These are phyloP conservation scores for Ustilago trichophora DNA, from an alignment of 1,284 basidiomycete species.

Conservation along the genomic window DNA sequence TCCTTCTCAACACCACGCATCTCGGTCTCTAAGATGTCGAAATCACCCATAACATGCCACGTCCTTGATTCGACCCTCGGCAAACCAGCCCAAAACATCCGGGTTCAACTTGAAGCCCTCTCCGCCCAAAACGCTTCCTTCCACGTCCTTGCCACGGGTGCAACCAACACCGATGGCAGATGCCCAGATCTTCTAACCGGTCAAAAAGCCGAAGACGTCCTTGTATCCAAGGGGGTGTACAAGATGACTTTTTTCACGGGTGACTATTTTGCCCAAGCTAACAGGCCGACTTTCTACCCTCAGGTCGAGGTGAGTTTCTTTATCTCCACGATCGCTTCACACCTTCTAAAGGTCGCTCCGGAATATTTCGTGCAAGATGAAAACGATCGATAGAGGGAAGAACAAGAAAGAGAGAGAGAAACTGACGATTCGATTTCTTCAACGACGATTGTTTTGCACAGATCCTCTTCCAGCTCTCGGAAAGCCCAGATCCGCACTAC, in stretches of 20 bases:
- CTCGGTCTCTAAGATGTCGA: conserved; percentile 39
- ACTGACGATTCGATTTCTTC: neutral
- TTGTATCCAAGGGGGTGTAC: conserved; percentile 72
- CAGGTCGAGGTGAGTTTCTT: conserved; percentile 78
- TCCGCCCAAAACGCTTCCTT: conserved; percentile 27
- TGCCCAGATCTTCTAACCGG: conserved; percentile 77
- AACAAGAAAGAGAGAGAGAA: too few species aligned
- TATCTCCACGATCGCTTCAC: too few species aligned
- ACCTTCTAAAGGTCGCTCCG: too few species aligned
- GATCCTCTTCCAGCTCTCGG: conserved; percentile 54
- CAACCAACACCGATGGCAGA: conserved; percentile 83
- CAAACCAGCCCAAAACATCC: conserved; percentile 73
- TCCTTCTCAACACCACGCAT: too few species aligned
- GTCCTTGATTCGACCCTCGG: conserved; percentile 86
- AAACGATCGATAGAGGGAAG: too few species aligned
- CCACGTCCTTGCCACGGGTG: conserved; percentile 68
- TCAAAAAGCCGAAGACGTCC: conserved; percentile 67
- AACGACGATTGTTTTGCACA: conserved; percentile 3
- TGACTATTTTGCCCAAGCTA: conserved; percentile 77
- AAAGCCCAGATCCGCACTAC: conserved; percentile 72
- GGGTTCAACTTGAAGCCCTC: conserved; percentile 38
- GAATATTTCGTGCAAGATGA: too few species aligned
- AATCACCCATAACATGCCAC: conserved; percentile 83
- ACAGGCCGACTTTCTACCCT: conserved; percentile 81
- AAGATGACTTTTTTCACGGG: conserved; percentile 85